Base-by-base conservation (phyloP, 768 basidiomycete genomes). In the Cubamyces lactineus region DNA sequence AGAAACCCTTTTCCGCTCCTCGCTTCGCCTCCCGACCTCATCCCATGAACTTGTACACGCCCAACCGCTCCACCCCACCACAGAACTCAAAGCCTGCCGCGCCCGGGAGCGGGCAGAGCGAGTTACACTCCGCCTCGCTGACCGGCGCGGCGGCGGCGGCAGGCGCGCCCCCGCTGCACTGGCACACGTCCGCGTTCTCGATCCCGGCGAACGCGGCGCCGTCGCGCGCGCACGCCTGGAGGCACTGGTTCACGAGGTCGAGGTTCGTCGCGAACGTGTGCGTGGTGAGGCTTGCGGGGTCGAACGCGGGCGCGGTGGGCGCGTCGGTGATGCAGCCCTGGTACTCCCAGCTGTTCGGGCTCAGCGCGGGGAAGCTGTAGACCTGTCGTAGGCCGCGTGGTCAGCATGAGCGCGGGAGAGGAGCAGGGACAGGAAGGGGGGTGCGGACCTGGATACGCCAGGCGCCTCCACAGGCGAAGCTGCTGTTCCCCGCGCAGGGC, bases 381-480 rank as follows among this genome's bases (percentile, higher is more conserved):
- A 61, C 52, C 60, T 61, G 40, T n/a, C 17, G 43, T 9, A 40
- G 40, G 40, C 9, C 30, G 16, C 15, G 21, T 16, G 38, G 39
- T n/a, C 30, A 13, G 6, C 13, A 34, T 23, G 6, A 48, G 45
- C 17, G 28, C 42, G 28, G 39, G 6, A 39, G 30, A 39, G 39
- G 39, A 21, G 39, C 16, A 24, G 34, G 9, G n/a, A 12, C 12
- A 8, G 15, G 19, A 4, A 2, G 24, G 26, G 8, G 19, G 13
- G n/a, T 17, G 43, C 40, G 53, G 8, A 69, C 64, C 49, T 69
- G 66, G 19, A 69, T 66, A 28, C 66, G 57, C 63, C 61, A 67
- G 9, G 53, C 38, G 3, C 64, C 68, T 21, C 66, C 69, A 53
- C 66, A 69, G 6, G 66, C 57, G n/a, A 62, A 26, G 5, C 34